Percentiles rank a stretch among this genome's conserved stretches.
Conservation (phyloP, 2,329 filamentous ascomycete genomes). For the Fusarium nurragi region DNA sequence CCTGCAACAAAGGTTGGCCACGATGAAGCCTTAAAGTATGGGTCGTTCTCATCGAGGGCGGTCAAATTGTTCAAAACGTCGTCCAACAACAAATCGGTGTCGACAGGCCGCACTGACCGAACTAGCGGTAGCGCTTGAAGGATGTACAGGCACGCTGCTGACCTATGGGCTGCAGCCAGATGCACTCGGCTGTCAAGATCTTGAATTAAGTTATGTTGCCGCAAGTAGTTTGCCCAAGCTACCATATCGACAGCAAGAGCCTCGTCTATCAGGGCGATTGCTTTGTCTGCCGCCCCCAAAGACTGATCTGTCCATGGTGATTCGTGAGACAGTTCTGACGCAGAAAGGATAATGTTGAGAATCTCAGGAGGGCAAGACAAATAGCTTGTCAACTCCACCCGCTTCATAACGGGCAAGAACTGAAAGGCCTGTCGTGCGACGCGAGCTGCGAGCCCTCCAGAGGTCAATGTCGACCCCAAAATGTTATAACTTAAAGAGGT, state of each 20-base stretch:
- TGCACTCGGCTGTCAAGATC: slow-evolving; percentile 56
- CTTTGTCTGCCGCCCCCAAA: slow-evolving; percentile 49
- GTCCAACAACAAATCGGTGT: slow-evolving; percentile 56
- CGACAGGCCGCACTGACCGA: slow-evolving; percentile 50
- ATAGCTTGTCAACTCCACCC: slow-evolving; percentile 55
- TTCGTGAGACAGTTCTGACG: slow-evolving; percentile 56
- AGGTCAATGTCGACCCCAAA: slow-evolving; percentile 52
- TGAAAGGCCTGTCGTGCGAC: slow-evolving; percentile 53
- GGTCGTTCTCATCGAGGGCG: slow-evolving; percentile 57
- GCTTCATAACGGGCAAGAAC: slow-evolving; percentile 52
- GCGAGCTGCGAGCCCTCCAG: slow-evolving; percentile 50
- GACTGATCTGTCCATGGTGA: slow-evolving; percentile 47
- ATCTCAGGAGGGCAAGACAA: slow-evolving; percentile 56
- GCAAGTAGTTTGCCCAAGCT: slow-evolving; percentile 54
- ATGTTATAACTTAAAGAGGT: slow-evolving; percentile 52
- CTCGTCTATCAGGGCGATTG: slow-evolving; percentile 53
- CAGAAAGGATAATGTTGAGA: slow-evolving; percentile 56
- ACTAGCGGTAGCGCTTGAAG: slow-evolving; percentile 55
- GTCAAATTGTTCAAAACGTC: slow-evolving; percentile 63
- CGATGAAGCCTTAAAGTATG: slow-evolving; percentile 67
- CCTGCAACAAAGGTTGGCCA: slow-evolving; percentile 69
- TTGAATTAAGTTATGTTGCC: slow-evolving; percentile 47
- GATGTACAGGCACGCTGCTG: slow-evolving; percentile 59
- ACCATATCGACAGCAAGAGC: slow-evolving; percentile 55
- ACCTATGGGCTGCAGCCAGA: slow-evolving; percentile 58